Evolutionary conservation across 129 eudicot genomes (phyloP), one percentile per base, ranked within the genome.

Genomic region (Pittosporum tobira): DNA sequence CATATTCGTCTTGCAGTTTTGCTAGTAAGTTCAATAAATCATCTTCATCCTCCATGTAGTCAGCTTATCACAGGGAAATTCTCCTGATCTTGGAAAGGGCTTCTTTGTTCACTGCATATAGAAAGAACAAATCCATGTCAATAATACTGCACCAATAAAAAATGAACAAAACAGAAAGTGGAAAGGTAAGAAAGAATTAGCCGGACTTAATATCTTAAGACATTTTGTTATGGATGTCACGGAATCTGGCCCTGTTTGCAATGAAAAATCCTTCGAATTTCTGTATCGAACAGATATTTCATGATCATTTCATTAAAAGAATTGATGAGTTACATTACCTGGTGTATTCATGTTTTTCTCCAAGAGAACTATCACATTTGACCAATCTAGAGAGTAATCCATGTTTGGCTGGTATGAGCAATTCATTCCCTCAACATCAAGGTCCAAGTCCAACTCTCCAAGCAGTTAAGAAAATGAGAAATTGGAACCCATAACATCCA

Each of bases 121-220:
- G 12, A 13, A 65, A 27, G 18, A 48, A 53, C 26, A 56, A 29
- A 14, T 19, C 13, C 36, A 8, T 31, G 31, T 56, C 26, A n/a
- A 48, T 19, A n/a, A 64, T 36, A 26, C 24, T 4, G 3, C 28
- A 30, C 49, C 5, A n/a, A 49, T 3, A 4, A 36, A 8, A 37
- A 29, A 13, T 23, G 20, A 56, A 14, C 8, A 46, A 56, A 44
- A 45, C 14, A 14, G 28, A 50, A 21, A 36, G 2, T 16, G 18
- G 19, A 49, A 13, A 13, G 37, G 18, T 11, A 14, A 13, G 43
- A n/a, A 28, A 54, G 13, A 24, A 49, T 71, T 86, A 87, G 96
- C 90, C 16, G 96, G 99, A 71, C 99, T 91, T 51, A 70, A 52
- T 9, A 91, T 75, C 62, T 69, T 78, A 51, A 87, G 67, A 36